These are phyloP conservation scores for Phytophthora cajani DNA, from an alignment of 352 stramenopile species.

Conservation along the genomic window DNA sequence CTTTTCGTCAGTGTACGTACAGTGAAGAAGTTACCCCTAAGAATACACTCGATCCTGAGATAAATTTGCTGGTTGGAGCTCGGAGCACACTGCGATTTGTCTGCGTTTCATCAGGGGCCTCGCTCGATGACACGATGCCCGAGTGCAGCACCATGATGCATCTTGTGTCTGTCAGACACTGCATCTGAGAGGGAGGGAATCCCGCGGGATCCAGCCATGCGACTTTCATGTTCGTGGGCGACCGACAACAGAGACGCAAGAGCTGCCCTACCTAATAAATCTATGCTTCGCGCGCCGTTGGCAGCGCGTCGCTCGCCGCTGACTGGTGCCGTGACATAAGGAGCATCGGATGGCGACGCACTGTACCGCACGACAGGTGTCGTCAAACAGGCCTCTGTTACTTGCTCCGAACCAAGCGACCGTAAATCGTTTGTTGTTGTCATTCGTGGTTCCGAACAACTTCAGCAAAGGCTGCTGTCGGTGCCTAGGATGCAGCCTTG, in stretches of 20 bases:
- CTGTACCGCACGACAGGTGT: conserved; percentile 23
- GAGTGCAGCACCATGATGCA: neutral
- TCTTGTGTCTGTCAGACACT: no score
- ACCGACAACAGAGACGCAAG: conserved; percentile 24
- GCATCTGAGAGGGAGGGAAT: neutral
- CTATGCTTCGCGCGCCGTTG: conserved; percentile 1
- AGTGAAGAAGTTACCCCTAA: neutral
- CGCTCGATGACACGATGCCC: conserved; percentile 28
- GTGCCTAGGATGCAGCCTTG: no score
- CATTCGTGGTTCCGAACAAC: neutral
- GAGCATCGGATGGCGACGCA: conserved; percentile 10
- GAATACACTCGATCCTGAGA: conserved; percentile 19
- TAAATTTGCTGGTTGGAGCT: conserved; percentile 20
- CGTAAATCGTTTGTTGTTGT: neutral
- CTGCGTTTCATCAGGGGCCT: conserved; percentile 27
- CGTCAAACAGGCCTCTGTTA: conserved; percentile 4
- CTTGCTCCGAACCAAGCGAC: neutral
- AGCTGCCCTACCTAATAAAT: no score
- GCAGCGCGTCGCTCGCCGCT: neutral
- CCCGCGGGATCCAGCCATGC: neutral
- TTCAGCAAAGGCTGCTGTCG: neutral
- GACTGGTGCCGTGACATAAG: conserved; percentile 21
- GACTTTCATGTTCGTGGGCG: neutral
- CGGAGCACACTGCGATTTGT: conserved; percentile 8
- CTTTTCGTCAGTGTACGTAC: conserved; percentile 13